Evolutionary conservation across 1,284 basidiomycete genomes (phyloP), one percentile per base, ranked within the genome.

Genomic region (Salmacisia buchloeana): DNA sequence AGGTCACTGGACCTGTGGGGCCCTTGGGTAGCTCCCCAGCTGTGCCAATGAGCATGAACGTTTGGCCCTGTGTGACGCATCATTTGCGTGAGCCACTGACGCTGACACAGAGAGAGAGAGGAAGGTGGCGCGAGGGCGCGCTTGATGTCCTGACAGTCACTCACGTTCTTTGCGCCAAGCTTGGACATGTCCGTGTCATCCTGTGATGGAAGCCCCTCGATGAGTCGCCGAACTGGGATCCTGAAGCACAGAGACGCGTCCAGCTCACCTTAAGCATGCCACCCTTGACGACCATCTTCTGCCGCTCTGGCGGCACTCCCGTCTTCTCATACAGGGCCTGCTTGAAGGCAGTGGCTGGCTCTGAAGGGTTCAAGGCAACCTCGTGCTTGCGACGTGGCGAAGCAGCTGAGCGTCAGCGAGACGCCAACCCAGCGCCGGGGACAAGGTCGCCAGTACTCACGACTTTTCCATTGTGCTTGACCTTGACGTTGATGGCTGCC

Each of bases 281-380:
- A 57, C 91, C 91, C 80, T 96, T 97, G 79, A 94, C 85, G 90
- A 97, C 94, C 69, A 97, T 89, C 82, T 97, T 98, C 89, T 96
- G 94, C 58, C 93, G 85, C 74, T 94, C 92, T 9, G 77, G 80
- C 12, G 93, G 92, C 3, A 97, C 89, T 10, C 92, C 92, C 0
- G 93, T 97, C 45, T 84, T 82, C 63, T 88, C 84, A 74, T 90
- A 89, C 54, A 97, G 85, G 2, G 86, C 83, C 72, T 91, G 85
- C 80, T 96, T 96, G 85, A 96, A 94, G 2, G 82, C 85, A 9
- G 83, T 79, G 6, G 88, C 85, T 5, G 89, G 86, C 5, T 85
- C 84, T 78, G 87, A 85, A 3, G 86, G 82, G 80, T 92, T 86
- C 41, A 92, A 85, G 36, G 64, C 69, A 69, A 71, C 67, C 61